Percentiles rank a stretch among this genome's conserved stretches.
Evolutionary conservation across 2,329 filamentous ascomycete species (phyloP).

Genomic region (Aureobasidium sp.): DNA sequence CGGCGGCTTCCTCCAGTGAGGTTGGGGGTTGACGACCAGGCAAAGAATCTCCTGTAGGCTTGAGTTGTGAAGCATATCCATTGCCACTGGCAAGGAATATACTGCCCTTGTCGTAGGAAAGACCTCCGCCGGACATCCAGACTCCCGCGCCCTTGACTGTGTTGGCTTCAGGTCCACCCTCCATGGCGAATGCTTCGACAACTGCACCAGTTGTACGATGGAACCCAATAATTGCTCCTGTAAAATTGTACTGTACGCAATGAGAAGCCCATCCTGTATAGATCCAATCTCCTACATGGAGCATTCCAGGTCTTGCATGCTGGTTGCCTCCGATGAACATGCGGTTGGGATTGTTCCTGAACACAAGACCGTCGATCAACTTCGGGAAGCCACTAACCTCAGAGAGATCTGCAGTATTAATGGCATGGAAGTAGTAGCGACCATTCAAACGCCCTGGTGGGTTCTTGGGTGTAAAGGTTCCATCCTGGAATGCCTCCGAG

Average conservation of each 20-base stretch:
- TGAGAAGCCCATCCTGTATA: slow-evolving; percentile 47
- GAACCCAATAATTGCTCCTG: slow-evolving; percentile 44
- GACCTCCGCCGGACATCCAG: slow-evolving; percentile 46
- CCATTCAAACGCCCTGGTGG: slow-evolving; percentile 37
- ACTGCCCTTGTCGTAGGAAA: slow-evolving; percentile 41
- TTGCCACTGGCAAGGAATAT: slow-evolving; percentile 46
- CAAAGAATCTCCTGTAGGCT: slow-evolving; percentile 33
- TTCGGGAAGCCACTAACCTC: slow-evolving; percentile 36
- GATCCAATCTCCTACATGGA: slow-evolving; percentile 42
- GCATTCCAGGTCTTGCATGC: slow-evolving; percentile 41
- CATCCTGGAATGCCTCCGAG: slow-evolving; percentile 31
- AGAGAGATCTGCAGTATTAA: slow-evolving; percentile 40
- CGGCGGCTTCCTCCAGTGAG: slow-evolving; percentile 43
- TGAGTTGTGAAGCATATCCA: slow-evolving; percentile 43
- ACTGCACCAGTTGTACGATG: slow-evolving; percentile 40
- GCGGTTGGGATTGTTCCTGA: slow-evolving; percentile 41
- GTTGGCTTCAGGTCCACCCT: slow-evolving; percentile 36
- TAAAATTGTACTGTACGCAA: slow-evolving; percentile 47
- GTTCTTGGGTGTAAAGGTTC: slow-evolving; percentile 20
- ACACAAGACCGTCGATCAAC: slow-evolving; percentile 37
- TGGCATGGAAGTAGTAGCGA: slow-evolving; percentile 41
- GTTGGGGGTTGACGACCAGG: slow-evolving; percentile 41
- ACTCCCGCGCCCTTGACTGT: slow-evolving; percentile 38
- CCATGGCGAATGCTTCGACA: slow-evolving; percentile 39
- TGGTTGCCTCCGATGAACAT: slow-evolving; percentile 44